Evolutionary conservation across 805 yeast species (phyloP).

Genomic region (Wickerhamiella nectarea): DNA sequence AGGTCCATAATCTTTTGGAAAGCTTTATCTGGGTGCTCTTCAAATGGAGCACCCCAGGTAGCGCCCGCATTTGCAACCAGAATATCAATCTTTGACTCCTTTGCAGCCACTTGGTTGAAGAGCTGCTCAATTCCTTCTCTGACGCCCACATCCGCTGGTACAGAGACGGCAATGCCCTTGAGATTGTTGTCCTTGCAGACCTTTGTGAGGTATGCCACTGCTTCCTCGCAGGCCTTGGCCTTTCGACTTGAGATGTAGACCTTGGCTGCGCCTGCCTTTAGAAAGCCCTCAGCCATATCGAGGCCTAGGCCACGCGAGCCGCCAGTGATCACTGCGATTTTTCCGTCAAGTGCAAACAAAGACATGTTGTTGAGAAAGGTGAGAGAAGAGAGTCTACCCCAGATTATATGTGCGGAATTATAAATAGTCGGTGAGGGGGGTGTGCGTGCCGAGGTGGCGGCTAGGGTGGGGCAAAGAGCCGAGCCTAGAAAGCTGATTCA

Average conservation of each 20-base stretch:
- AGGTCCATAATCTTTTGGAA: constrained; percentile 48
- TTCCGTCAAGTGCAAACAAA: constrained; percentile 36
- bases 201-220: constrained; percentile 26
- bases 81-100: constrained; percentile 39
- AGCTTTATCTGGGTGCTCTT: constrained; percentile 46
- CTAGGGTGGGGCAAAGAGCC: neutral
- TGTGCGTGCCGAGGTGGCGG: neutral
- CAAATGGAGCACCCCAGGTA: constrained; percentile 58
- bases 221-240: constrained; percentile 44
- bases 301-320: constrained; percentile 67
- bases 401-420: neutral
- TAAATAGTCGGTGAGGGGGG: too few species aligned
- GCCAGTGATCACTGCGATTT: constrained; percentile 55
- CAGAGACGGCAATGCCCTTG: constrained; percentile 29
- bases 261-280: constrained; percentile 46
- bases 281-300: constrained; percentile 50
- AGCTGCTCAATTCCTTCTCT: constrained; percentile 37
- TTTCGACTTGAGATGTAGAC: constrained; percentile 56
- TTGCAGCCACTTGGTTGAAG: constrained; percentile 29
- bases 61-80: constrained; percentile 71
- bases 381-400: neutral
- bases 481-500: neutral
- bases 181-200: constrained; percentile 21
- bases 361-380: too few species aligned
- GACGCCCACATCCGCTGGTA: constrained; percentile 45